phyloP scores from a whole-genome alignment of 495 filamentous ascomycete species.

The Penicillium paradoxum region DNA sequence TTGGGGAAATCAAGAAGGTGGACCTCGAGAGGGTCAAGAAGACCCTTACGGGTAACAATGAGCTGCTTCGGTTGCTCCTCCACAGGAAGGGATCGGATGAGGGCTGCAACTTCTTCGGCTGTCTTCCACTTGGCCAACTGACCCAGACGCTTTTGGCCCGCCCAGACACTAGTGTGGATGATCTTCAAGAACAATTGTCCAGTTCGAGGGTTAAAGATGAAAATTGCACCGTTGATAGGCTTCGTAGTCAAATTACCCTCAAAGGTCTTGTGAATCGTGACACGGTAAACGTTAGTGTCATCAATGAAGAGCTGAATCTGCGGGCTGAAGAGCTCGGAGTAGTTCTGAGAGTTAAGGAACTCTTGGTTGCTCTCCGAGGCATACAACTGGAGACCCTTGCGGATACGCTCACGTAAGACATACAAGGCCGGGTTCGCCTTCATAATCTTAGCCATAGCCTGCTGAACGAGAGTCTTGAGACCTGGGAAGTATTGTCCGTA shows the following conservation, averaged over 20 bases:
- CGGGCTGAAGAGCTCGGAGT: constrained; percentile 98
- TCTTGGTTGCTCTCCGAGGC: constrained; percentile 99
- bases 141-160: constrained; percentile 97
- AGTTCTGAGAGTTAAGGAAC: constrained; percentile 99
- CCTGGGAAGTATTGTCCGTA: constrained; percentile 99
- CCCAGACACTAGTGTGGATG: constrained; percentile 99
- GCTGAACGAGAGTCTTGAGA: constrained; percentile 91
- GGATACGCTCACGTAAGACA: constrained; percentile 93
- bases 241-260: constrained; percentile 99
- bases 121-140: constrained; percentile 99
- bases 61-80: constrained; percentile 99
- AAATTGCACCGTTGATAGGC: constrained; percentile 99
- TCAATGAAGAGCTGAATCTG: constrained; percentile 99
- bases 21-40: constrained; percentile 95
- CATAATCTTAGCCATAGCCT: constrained; percentile 99
- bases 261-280: constrained; percentile 99
- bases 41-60: constrained; percentile 96
- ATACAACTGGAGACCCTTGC: constrained; percentile 97
- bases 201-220: constrained; percentile 98
- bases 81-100: constrained; percentile 93
- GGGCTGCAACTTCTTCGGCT: constrained; percentile 96
- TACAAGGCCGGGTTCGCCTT: constrained; percentile 98
- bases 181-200: constrained; percentile 99
- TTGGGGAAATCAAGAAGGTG: constrained; percentile 98
- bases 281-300: constrained; percentile 98